Evolutionary conservation across 192 early-diverging fungal species (phyloP).

Genomic region (Chytriomyces sp.): DNA sequence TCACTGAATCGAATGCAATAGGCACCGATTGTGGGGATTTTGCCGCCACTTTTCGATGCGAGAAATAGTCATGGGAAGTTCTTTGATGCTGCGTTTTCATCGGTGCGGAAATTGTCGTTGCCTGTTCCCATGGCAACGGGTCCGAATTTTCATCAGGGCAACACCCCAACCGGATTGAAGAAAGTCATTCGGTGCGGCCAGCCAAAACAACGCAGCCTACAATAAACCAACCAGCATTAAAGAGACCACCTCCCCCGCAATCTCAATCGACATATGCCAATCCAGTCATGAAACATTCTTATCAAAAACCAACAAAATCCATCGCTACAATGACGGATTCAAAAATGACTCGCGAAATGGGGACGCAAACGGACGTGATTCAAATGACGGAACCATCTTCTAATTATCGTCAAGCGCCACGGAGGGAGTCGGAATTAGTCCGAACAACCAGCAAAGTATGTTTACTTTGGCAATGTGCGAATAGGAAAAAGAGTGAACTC

Average conservation of each 20-base stretch:
- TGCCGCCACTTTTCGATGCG: not conserved
- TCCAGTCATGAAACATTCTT: not conserved
- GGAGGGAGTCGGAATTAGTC: not conserved
- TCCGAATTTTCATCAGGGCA: not conserved
- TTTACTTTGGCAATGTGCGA: not conserved
- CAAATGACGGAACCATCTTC: constrained; percentile 9
- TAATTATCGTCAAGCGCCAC: not conserved
- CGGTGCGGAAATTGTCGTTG: not conserved
- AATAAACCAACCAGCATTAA: not conserved
- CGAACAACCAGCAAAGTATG: not conserved
- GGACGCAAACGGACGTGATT: not conserved
- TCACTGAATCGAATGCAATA: not conserved
- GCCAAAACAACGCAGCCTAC: not conserved
- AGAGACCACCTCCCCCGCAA: not conserved
- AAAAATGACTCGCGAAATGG: not conserved
- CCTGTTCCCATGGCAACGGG: not conserved
- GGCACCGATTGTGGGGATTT: not conserved
- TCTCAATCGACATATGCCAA: not conserved
- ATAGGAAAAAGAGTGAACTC: not conserved
- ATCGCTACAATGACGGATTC: not conserved
- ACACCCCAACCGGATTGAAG: not conserved
- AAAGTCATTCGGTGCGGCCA: too few relatives aligned
- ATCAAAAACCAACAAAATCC: too few relatives aligned
- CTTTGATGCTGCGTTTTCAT: not conserved
- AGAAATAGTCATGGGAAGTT: not conserved